Evolutionary conservation across 805 yeast genomes (phyloP), one percentile per base, ranked within the genome.

Genomic region (Isabelozyma rhagii): DNA sequence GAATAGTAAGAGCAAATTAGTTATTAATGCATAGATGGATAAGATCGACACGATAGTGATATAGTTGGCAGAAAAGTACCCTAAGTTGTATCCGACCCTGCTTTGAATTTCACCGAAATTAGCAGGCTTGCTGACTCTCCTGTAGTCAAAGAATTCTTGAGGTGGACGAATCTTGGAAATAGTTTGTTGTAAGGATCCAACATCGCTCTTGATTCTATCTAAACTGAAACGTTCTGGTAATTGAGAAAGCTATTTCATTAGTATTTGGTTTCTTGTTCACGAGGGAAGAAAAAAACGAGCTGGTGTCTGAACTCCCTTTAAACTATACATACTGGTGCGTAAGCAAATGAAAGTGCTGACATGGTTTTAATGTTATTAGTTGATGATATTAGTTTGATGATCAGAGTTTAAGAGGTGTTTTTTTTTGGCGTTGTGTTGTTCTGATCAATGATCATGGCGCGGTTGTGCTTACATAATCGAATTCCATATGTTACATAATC

Each of bases 141-240:
- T 87, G 63, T 88, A 71, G 66, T 94, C 97, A 63, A 94, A 89
- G 66, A 94, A 94, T 67, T 94, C 99, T 68, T 87, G 94, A 41
- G 96, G 92, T 38, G 97, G 89, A 63, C 88, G 85, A 53, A 94
- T 68, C 60, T 87, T 81, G 44, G 94, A 70, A 53, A 91, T 74
- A 54, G 84, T 81, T 39, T 77, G 62, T 63, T 86, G 89, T 45
- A 93, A 57, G 3, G 83, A 56, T 39, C 69, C 71, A 18, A 82
- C 69, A 55, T 81, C 85, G 41, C 63, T 63, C 69, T 76, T 65
- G 50, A 66, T 55, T 46, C 64, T 53, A 27, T 58, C 88, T 21
- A 80, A 51, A 56, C 72, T 79, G 54, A 83, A 60, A 49, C 77
- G 64, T 44, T 82, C 84, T 36, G 79, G 53, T 38, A 80, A 53